Evolutionary conservation across 371 early-diverging fungal genomes (phyloP), one percentile per base, ranked within the genome.

Genomic region (Funneliformis caledonium): DNA sequence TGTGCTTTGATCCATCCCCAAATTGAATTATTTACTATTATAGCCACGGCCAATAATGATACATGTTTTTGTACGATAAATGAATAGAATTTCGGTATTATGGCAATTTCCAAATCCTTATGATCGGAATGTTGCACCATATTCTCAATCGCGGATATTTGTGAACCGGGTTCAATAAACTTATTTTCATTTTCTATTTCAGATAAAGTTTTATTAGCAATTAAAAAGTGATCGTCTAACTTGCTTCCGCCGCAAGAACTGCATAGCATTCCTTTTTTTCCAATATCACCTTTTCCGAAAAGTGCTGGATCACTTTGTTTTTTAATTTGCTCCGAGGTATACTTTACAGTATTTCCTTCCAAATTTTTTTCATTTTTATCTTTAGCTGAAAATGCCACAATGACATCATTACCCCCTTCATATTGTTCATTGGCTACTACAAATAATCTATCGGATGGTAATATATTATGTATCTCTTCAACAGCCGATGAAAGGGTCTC

Each of bases 371-470:
- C 72, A 45, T 26, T 64, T 26, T 22, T 22, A 14, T 64, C 33
- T 12, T 22, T 64, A 64, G 64, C 42, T 37, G 69, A 48, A 33
- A 45, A 67, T 22, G 78, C 69, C 16, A 52, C 45, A 33, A 78
- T 69, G 4, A 48, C 68, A n/a, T 9, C 26, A 31, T 22, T 19
- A 7, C 50, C 67, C 8, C 26, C 19, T 48, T 81, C 22, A 7
- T 4, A 9, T n/a, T 42, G 37, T 16, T 43, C 48, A 50, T 43
- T 62, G 12, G 42, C 52, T n/a, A 33, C 12, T 83, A 85, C 76
- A 88, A 84, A 82, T 82, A 82, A 77, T 83, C 84, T 70, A 85
- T 88, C 62, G 89, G 86, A 80, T 86, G 88, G 78, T 80, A 75
- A 85, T 80, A 37, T 83, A 65, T 72, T 81, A 81, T 12, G 79